These are phyloP conservation scores for Cyberlindnera maritima DNA, from an alignment of 805 yeast species.

Conservation along the genomic window DNA sequence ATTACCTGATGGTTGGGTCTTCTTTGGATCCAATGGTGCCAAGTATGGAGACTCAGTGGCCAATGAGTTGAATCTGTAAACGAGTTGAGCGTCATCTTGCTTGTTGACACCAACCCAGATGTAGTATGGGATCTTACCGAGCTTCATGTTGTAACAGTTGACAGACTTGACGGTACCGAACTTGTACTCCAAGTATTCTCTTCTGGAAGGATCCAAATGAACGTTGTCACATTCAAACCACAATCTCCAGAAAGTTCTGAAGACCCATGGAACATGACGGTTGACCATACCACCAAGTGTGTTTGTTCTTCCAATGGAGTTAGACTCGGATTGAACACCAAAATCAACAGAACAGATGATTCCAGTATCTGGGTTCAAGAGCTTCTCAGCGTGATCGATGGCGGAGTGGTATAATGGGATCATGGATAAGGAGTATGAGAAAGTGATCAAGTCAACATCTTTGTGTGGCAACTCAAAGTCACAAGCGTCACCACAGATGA, in stretches of 20 bases:
- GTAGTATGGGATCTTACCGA: conserved; percentile 79
- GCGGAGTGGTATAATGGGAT: conserved; percentile 81
- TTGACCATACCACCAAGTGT: conserved; percentile 72
- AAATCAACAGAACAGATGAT: conserved; percentile 73
- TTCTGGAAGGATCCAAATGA: conserved; percentile 72
- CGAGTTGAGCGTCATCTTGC: conserved; percentile 44
- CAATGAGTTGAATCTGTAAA: conserved; percentile 58
- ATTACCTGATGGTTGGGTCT: conserved; percentile 12
- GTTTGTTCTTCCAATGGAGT: conserved; percentile 63
- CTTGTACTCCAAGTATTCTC: conserved; percentile 78
- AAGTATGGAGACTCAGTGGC: conserved; percentile 83
- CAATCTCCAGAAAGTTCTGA: conserved; percentile 78
- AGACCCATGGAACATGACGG: conserved; percentile 74
- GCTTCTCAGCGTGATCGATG: conserved; percentile 58
- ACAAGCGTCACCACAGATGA: conserved; percentile 73
- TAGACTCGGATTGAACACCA: conserved; percentile 69
- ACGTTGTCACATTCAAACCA: conserved; percentile 89
- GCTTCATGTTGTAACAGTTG: conserved; percentile 58
- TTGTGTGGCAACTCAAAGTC: conserved; percentile 53
- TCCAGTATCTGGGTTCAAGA: conserved; percentile 54
- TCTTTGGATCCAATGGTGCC: conserved; percentile 47
- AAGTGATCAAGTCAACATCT: conserved; percentile 69
- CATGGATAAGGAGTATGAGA: conserved; percentile 82
- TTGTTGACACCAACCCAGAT: conserved; percentile 81
- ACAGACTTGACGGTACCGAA: conserved; percentile 79